Evolutionary conservation across 2,329 filamentous ascomycete genomes (phyloP), one percentile per base, ranked within the genome.

Genomic region (Gnomoniopsis smithogilvyi): DNA sequence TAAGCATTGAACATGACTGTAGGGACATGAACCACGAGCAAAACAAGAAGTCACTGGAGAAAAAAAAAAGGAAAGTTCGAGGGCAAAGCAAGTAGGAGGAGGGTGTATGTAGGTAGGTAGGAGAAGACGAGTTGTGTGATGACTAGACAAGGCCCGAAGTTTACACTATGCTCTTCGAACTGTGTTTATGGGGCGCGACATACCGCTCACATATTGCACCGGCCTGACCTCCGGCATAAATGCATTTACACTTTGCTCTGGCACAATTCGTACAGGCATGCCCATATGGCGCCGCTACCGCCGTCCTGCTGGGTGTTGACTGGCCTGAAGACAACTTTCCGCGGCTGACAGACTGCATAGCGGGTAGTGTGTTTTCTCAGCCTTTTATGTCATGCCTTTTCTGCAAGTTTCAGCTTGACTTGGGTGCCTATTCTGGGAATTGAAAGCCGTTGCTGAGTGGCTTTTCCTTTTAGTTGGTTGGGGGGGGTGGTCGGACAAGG

Each of bases 191-290:
- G 34, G 36, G 15, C 41, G 33, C 11, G 6, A 53, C 61, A 3
- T 45, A 66, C 58, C 74, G 68, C 59, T 76, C 74, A 59, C 75
- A 78, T 50, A 65, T 68, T 4, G 62, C 62, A 21, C 70, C 60
- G 21, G 62, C 59, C 19, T 51, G 54, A 19, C 72, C 26, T 4
- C 26, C 8, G 4, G 26, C 70, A 60, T 77, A 65, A 59, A 80
- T 75, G 66, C 78, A 80, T 62, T 78, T 77, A 67, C 75, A 79
- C 64, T 80, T 80, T 55, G 78, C 76, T 47, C 69, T 72, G 52
- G 76, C 75, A 65, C 78, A 80, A 63, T 78, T 79, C 41, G 72
- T 73, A 62, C 78, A 80, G 2, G 78, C 77, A 30, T 76, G 70
- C 33, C 77, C 76, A 61, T 79, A 79, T 38, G 63, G 63, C 15